Percentiles rank a stretch among this genome's conserved stretches.
Evolutionary conservation across 177 flowering plant genomes (phyloP).

Genomic region (Vitis hybrid): DNA sequence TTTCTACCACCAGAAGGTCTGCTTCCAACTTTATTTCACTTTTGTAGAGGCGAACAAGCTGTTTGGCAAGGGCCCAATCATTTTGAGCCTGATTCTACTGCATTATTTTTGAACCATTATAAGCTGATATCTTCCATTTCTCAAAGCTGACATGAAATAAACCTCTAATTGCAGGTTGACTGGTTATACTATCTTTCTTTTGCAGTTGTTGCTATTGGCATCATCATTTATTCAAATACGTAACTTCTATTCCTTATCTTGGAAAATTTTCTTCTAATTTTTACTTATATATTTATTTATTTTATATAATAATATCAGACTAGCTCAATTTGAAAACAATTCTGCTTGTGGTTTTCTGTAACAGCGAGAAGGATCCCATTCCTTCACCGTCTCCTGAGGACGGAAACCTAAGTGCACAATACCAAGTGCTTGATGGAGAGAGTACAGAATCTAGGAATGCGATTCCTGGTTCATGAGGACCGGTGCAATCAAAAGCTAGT

Average conservation of each 20-base stretch:
- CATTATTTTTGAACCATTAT: no score
- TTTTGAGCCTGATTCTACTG: neutral
- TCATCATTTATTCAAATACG: slow-evolving; percentile 62
- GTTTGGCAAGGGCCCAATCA: neutral
- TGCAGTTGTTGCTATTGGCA: slow-evolving; percentile 55
- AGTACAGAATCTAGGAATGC: slow-evolving; percentile 19
- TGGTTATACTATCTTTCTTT: slow-evolving; percentile 74
- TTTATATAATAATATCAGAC: neutral
- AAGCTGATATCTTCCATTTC: neutral
- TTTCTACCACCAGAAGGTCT: slow-evolving; percentile 71
- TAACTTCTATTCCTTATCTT: slow-evolving; percentile 24
- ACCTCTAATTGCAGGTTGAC: slow-evolving; percentile 55
- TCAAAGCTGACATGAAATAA: neutral
- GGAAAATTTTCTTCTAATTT: neutral
- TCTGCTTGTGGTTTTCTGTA: slow-evolving; percentile 2
- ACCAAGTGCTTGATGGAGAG: slow-evolving; percentile 42
- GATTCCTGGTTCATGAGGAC: no score
- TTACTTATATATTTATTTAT: neutral
- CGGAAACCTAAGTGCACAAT: slow-evolving; percentile 21
- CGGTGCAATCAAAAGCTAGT: no score
- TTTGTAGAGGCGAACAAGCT: no score
- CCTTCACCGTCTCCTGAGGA: slow-evolving; percentile 12
- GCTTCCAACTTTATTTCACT: neutral
- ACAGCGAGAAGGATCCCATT: slow-evolving; percentile 28
- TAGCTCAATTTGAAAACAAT: neutral